These are phyloP conservation scores for Cucurbita pepo DNA, from an alignment of 306 rosid genomes.

Conservation along the genomic window DNA sequence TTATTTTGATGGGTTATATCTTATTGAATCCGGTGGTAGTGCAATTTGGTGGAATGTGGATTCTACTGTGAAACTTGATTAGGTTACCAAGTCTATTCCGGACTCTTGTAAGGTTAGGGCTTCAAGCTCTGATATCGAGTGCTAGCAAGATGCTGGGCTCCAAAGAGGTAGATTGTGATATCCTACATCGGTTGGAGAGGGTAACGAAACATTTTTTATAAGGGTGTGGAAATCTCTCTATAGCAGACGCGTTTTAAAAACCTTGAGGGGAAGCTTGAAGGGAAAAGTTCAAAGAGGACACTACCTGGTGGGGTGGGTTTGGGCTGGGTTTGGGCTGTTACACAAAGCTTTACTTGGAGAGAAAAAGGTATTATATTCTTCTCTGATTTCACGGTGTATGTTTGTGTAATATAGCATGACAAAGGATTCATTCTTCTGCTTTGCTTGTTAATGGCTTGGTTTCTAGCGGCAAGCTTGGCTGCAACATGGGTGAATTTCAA, in stretches of 20 bases:
- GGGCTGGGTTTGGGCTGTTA: too few species aligned
- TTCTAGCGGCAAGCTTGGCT: neutral
- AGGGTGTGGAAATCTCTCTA: too few species aligned
- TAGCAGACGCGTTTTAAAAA: too few species aligned
- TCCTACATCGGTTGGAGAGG: too few species aligned
- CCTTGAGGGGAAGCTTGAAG: too few species aligned
- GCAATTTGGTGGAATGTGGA: neutral
- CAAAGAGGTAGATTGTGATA: too few species aligned
- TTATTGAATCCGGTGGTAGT: neutral
- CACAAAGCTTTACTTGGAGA: too few species aligned
- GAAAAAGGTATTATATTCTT: too few species aligned
- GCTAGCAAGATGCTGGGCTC: too few species aligned
- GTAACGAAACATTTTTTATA: too few species aligned
- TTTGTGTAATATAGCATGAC: neutral
- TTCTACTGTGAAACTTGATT: neutral
- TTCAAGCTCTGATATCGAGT: conserved; percentile 3
- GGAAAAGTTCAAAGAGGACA: too few species aligned
- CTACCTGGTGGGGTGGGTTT: too few species aligned
- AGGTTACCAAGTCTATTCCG: neutral
- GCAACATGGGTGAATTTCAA: neutral
- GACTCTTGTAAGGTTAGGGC: conserved; percentile 38
- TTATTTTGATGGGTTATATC: neutral
- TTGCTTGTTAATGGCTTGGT: neutral
- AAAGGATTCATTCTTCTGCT: neutral
- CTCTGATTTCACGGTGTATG: neutral